Conservation (phyloP, 2,329 filamentous ascomycete species). For the Hypoxylon sp. region DNA sequence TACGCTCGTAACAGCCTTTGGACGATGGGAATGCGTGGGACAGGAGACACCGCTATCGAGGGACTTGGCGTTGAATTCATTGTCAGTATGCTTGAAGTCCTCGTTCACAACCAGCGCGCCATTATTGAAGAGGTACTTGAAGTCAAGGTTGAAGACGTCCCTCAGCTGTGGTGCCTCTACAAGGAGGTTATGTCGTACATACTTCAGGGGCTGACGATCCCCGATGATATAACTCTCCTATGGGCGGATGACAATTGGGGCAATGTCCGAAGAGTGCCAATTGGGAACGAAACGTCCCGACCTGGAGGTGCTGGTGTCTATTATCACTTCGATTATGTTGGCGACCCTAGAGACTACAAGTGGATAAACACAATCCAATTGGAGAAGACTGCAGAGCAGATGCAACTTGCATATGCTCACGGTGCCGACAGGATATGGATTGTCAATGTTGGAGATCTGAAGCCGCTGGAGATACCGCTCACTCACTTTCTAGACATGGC, state of each 20-base stretch:
- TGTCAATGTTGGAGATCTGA: slow-evolving; percentile 75
- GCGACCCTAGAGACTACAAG: slow-evolving; percentile 70
- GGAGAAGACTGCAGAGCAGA: slow-evolving; percentile 74
- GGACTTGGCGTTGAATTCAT: slow-evolving; percentile 69
- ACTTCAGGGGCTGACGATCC: slow-evolving; percentile 70
- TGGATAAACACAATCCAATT: slow-evolving; percentile 77
- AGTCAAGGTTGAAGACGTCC: slow-evolving; percentile 65
- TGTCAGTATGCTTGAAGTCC: slow-evolving; percentile 68
- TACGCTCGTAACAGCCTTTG: slow-evolving; percentile 75
- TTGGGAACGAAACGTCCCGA: slow-evolving; percentile 65
- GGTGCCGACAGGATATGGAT: slow-evolving; percentile 73
- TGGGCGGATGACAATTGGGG: slow-evolving; percentile 76
- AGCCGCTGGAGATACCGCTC: slow-evolving; percentile 73
- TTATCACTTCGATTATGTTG: slow-evolving; percentile 69
- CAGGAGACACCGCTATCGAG: slow-evolving; percentile 72
- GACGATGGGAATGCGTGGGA: slow-evolving; percentile 79
- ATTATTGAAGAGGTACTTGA: slow-evolving; percentile 70
- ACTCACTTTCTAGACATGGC: slow-evolving; percentile 77
- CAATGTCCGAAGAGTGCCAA: slow-evolving; percentile 69
- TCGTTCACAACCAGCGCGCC: slow-evolving; percentile 71
- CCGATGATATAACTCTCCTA: slow-evolving; percentile 72
- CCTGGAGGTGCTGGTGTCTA: slow-evolving; percentile 71
- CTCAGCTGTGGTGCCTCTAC: slow-evolving; percentile 80
- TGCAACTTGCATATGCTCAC: slow-evolving; percentile 71
- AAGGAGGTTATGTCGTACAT: slow-evolving; percentile 81